Evolutionary conservation across 345 rosid genomes (phyloP).

Genomic region (Cardamine resedifolia): DNA sequence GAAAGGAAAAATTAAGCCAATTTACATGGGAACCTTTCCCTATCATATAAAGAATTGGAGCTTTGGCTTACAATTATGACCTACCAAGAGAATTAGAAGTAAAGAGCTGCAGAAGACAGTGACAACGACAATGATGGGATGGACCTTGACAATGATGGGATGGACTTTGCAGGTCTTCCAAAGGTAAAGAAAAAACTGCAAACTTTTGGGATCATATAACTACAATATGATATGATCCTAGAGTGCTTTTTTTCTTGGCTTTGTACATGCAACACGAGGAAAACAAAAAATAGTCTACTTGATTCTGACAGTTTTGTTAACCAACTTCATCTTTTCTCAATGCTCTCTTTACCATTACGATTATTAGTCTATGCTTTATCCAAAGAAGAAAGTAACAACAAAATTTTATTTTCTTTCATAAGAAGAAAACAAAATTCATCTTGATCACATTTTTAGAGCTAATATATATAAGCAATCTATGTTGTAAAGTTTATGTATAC

Average conservation of each 20-base stretch:
- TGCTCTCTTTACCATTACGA: constrained; percentile 6
- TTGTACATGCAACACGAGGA: constrained; percentile 53
- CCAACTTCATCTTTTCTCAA: neutral
- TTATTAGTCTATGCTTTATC: neutral
- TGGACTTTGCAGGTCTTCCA: constrained; percentile 43
- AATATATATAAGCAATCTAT: neutral
- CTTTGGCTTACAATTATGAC: too few relatives aligned
- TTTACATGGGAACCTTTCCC: too few relatives aligned
- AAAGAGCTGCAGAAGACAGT: constrained; percentile 44
- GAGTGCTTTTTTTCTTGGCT: neutral
- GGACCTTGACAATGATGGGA: constrained; percentile 78
- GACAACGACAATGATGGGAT: constrained; percentile 72
- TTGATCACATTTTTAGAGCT: neutral
- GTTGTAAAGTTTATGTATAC: neutral
- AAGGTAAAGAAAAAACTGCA: constrained; percentile 43
- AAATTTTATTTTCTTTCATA: neutral
- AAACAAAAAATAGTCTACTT: constrained; percentile 35
- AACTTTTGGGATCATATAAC: neutral
- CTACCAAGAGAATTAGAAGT: too few relatives aligned
- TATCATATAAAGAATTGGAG: too few relatives aligned
- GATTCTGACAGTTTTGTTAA: constrained; percentile 14
- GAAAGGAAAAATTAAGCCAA: too few relatives aligned
- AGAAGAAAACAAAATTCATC: neutral
- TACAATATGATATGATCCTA: constrained; percentile 5
- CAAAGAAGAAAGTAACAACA: neutral